phyloP scores from a whole-genome alignment of 1,284 basidiomycete genomes.

The Ceratobasidium papillatum region DNA sequence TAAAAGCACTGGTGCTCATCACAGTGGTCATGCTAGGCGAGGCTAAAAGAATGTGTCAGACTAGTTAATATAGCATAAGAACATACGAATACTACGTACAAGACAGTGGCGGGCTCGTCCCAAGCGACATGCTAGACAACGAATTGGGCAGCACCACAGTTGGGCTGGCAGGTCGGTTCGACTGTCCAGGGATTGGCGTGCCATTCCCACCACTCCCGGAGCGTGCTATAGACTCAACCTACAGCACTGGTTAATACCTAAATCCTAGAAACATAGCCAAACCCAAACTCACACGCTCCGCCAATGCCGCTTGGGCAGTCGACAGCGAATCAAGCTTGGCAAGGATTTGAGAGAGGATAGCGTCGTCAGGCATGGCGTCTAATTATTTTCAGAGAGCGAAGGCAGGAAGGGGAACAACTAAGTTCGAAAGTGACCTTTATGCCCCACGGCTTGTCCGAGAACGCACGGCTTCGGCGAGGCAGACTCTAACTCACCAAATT shows the following conservation, averaged over 20 bases:
- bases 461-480: conserved; percentile 38
- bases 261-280: not conserved
- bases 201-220: conserved; percentile 21
- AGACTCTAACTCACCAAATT: not conserved
- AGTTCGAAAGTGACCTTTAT: conserved; percentile 4
- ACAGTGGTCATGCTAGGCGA: conserved; percentile 48
- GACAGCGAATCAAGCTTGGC: conserved; percentile 72
- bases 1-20: conserved; percentile 46
- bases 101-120: conserved; percentile 17
- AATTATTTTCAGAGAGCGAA: not conserved
- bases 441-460: conserved; percentile 24
- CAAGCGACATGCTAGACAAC: conserved; percentile 26
- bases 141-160: conserved; percentile 41
- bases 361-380: conserved; percentile 57
- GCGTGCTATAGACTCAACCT: conserved; percentile 43
- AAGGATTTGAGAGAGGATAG: conserved; percentile 75
- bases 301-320: conserved; percentile 73
- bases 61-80: conserved; percentile 18
- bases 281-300: conserved; percentile 68
- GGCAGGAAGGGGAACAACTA: conserved; percentile 14
- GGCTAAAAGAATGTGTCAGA: conserved; percentile 41
- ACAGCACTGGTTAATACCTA: not conserved
- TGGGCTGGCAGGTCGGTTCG: conserved; percentile 42
- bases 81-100: conserved; percentile 39
- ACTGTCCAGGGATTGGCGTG: conserved; percentile 39